These are phyloP conservation scores for Oxyria digyna DNA, from an alignment of 148 eudicot species.

Conservation along the genomic window DNA sequence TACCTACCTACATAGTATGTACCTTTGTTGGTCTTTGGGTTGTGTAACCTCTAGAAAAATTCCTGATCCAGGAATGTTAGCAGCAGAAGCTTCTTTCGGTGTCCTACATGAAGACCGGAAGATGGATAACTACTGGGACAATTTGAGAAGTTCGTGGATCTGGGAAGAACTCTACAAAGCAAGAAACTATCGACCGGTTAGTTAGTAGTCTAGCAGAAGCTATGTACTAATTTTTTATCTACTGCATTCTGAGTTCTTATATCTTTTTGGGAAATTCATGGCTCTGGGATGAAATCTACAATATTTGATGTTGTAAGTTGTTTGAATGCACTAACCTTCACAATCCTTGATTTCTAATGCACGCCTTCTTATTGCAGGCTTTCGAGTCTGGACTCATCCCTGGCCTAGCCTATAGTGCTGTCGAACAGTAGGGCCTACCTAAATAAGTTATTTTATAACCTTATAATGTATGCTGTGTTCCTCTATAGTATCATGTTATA, in stretches of 20 bases:
- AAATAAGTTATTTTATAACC: background rate
- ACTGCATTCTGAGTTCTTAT: background rate
- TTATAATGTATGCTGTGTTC: background rate
- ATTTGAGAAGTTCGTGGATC: slow-evolving; percentile 71
- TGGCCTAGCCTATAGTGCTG: slow-evolving; percentile 67
- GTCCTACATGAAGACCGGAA: slow-evolving; percentile 45
- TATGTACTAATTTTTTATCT: background rate
- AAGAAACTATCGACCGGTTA: slow-evolving; percentile 82
- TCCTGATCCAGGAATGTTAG: slow-evolving; percentile 64
- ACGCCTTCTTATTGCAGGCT: slow-evolving; percentile 39
- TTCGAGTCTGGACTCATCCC: slow-evolving; percentile 84
- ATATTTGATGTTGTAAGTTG: background rate
- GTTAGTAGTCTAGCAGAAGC: slow-evolving; percentile 12
- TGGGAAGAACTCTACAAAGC: slow-evolving; percentile 82
- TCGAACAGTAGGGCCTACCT: slow-evolving; percentile 56
- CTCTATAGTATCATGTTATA: background rate
- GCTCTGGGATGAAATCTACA: background rate
- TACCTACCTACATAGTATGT: background rate
- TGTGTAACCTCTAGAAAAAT: background rate
- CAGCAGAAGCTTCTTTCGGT: slow-evolving; percentile 76
- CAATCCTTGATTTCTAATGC: background rate
- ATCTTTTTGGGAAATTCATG: background rate
- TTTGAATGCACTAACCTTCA: background rate
- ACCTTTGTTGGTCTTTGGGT: background rate
- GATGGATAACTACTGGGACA: slow-evolving; percentile 73